Base-by-base conservation (phyloP, 805 yeast genomes). In the Nakazawaea populi region DNA sequence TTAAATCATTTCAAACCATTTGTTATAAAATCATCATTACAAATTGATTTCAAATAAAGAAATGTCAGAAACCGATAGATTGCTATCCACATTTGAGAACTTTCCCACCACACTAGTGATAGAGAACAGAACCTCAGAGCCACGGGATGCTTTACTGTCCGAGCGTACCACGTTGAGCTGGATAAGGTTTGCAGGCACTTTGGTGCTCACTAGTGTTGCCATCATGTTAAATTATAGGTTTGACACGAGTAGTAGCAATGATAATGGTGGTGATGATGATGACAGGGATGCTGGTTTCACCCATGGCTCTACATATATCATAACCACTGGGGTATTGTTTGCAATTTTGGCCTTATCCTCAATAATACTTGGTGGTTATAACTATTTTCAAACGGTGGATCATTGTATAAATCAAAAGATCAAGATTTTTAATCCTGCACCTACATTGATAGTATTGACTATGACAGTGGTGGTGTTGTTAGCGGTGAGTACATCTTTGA, bases 81-180 rank as follows among this genome's bases (percentile, higher is more conserved):
- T 55, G 45, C 38, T 59, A 12, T 27, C 46, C 5, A 42, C 46
- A 18, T 48, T 56, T 37, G 12, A 56, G 52, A 11, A 41, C 53
- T 18, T 61, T 57, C 47, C 52, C 11, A 41, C 54, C 2, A 38
- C 47, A 30, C 43, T 69, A 24, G 56, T 68, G 8, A 55, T 72
- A 44, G 62, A 64, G 34, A 70, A 74, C 41, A 60, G 67, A 14
- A 64, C 73, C 3, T 71, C 77, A 2, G 83, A 79, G 57, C 82
- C 83, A 1, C 63, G 84, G 41, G 84, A 79, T 58, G 74, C 75
- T 7, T 61, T 78, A 14, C 80, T 78, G 68, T 71, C 74, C 49
- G 84, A 79, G 56, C 61, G 83, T 36, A 79, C 83, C 1, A 72
- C 77, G 18, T 61, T 79, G 12, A 66, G 77, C 31, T 78, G 79